Base-by-base conservation (phyloP, 2,329 filamentous ascomycete genomes). In the Penicillium paneum region DNA sequence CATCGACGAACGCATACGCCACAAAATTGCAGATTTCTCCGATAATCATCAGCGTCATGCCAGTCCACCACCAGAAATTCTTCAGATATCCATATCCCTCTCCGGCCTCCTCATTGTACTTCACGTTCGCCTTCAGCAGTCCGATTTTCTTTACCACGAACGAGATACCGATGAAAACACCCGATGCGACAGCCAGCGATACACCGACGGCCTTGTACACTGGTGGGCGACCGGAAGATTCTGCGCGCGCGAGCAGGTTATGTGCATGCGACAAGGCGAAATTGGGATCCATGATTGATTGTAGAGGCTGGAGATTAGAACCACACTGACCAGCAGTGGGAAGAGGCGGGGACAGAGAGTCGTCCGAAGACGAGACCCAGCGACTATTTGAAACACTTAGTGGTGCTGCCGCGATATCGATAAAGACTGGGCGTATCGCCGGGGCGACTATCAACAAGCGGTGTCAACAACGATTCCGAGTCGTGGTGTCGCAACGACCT, bases 61-160 rank as follows among this genome's bases (percentile, higher is more conserved):
- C 94, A 1, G 79, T 74, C 94, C 94, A 99, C 94, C 94, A 99
- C 78, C 83, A 96, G 19, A 80, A 80, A 68, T 97, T 97, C 78
- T 96, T 96, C 65, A 99, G 84, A 72, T 97, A 99, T 58, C 93
- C 92, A 72, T 97, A 97, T 53, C 94, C 94, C 74, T 97, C 93
- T 56, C 94, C 94, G 0, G 94, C 92, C 62, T 90, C 90, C 75
- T 97, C 91, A 58, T 96, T 89, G 79, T 97, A 97, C 73, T 97
- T 97, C 65, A 90, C 86, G 74, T 97, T 99, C 47, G 94, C 93
- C 71, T 86, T 91, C 58, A 99, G 80, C 64, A 99, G 76, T 5
- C 94, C 94, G 56, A 90, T 81, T 77, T 99, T 99, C 76, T 97
- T 97, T 68, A 99, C 77, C 28, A 97, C 92, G 72, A 97, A 99